These are phyloP conservation scores for Ascochyta rabiei DNA, from an alignment of 2,329 filamentous ascomycete species.

Conservation along the genomic window DNA sequence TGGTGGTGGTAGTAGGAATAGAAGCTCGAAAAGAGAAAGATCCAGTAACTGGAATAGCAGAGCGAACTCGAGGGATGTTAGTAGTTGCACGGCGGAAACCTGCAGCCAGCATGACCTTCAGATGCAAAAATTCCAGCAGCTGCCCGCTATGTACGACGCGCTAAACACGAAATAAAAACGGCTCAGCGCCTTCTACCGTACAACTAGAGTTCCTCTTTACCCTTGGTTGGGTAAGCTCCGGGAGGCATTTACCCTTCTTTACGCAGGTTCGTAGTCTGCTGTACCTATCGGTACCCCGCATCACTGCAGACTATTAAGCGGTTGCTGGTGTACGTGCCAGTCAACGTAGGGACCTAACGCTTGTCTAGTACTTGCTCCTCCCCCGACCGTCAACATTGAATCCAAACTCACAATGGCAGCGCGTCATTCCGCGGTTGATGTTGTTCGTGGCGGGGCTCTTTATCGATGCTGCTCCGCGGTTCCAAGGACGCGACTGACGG, in stretches of 20 bases:
- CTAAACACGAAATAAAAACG: constrained; percentile 29
- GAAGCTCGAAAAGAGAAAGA: constrained; percentile 15
- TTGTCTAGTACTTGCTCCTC: neutral
- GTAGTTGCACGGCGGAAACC: constrained; percentile 28
- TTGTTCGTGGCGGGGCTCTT: constrained; percentile 12
- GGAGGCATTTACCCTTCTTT: constrained; percentile 28
- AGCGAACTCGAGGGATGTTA: constrained; percentile 29
- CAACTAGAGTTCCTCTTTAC: constrained; percentile 19
- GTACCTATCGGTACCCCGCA: constrained; percentile 12
- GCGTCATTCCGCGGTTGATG: constrained; percentile 9
- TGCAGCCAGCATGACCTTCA: constrained; percentile 27
- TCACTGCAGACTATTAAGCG: constrained; percentile 1
- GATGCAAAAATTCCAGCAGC: constrained; percentile 20
- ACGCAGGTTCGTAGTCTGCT: constrained; percentile 4
- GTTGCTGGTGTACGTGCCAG: neutral
- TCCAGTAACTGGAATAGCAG: constrained; percentile 7
- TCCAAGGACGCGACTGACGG: neutral
- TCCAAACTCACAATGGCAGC: neutral
- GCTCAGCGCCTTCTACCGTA: constrained; percentile 32
- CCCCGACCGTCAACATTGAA: neutral
- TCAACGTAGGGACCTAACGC: neutral
- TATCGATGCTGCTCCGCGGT: constrained; percentile 8
- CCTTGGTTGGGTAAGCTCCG: constrained; percentile 22
- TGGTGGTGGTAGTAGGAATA: neutral
- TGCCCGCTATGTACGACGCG: constrained; percentile 30